Percentiles rank a stretch among this genome's conserved stretches.
phyloP scores from a whole-genome alignment of 1,284 basidiomycete genomes.

The Fomitopsis schrenkii region DNA sequence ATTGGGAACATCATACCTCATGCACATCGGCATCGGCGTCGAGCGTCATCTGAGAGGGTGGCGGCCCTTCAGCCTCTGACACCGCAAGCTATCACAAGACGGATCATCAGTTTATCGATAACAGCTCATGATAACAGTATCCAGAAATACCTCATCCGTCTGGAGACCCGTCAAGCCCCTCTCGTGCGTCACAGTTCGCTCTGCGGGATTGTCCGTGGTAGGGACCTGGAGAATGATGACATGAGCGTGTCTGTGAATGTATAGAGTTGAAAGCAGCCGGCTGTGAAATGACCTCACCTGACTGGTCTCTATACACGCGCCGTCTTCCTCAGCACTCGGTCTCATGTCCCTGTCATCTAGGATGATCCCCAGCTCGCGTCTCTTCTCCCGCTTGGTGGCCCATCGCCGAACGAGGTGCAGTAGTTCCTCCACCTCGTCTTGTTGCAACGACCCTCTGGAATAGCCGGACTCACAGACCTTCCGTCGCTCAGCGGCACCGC shows the following conservation, averaged over 20 bases:
- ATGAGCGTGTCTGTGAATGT: neutral
- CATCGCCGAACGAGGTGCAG: slow-evolving; percentile 45
- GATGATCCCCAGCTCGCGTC: slow-evolving; percentile 18
- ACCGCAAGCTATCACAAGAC: slow-evolving; percentile 8
- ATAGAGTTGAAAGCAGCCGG: neutral
- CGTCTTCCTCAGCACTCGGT: neutral
- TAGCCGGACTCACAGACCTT: slow-evolving; percentile 43
- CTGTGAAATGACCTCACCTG: neutral
- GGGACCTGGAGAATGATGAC: neutral
- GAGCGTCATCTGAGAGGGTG: slow-evolving; percentile 19
- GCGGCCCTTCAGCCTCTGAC: slow-evolving; percentile 19
- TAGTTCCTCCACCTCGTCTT: slow-evolving; percentile 44
- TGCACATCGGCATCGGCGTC: slow-evolving; percentile 11
- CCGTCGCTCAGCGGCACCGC: slow-evolving; percentile 46
- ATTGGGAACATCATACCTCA: neutral
- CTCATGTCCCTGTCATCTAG: slow-evolving; percentile 5
- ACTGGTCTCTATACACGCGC: neutral
- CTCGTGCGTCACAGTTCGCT: neutral
- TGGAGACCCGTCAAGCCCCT: neutral
- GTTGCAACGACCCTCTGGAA: slow-evolving; percentile 49
- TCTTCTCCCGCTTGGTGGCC: slow-evolving; percentile 41
- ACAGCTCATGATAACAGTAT: neutral
- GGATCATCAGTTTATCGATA: neutral
- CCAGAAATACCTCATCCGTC: neutral
- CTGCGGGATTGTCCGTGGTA: neutral